Conservation (phyloP, 768 basidiomycete species). For the Tylopilus plumbeoviolaceoides region DNA sequence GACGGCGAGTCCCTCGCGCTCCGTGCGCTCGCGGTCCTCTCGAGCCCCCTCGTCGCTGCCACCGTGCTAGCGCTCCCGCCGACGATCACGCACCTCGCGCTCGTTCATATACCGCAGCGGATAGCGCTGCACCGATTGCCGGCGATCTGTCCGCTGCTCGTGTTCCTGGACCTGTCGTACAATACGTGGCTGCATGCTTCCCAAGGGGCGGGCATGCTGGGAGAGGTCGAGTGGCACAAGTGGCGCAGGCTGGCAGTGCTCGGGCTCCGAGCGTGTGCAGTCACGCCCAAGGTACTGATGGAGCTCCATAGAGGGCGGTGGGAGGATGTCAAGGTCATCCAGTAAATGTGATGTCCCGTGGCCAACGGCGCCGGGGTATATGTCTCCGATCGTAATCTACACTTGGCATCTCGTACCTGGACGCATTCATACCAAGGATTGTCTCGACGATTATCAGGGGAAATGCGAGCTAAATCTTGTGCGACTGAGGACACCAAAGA, state of each 20-base stretch:
- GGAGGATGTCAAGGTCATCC: slow-evolving; percentile 56
- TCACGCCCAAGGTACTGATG: slow-evolving; percentile 39
- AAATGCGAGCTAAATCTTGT: too few species aligned
- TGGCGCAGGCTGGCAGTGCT: slow-evolving; percentile 52
- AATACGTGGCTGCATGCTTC: slow-evolving; percentile 42
- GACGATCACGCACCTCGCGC: slow-evolving; percentile 59
- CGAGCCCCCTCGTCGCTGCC: slow-evolving; percentile 40
- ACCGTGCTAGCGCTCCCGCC: slow-evolving; percentile 53
- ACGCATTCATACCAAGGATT: too few species aligned
- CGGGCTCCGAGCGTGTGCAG: slow-evolving; percentile 51
- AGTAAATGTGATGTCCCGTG: slow-evolving; percentile 20
- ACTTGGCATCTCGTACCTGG: too few species aligned
- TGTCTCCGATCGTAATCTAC: too few species aligned
- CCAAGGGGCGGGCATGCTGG: slow-evolving; percentile 35
- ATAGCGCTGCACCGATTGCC: slow-evolving; percentile 57
- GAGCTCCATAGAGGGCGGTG: slow-evolving; percentile 58
- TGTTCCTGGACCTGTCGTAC: slow-evolving; percentile 64
- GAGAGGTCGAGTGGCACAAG: slow-evolving; percentile 54
- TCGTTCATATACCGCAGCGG: slow-evolving; percentile 47
- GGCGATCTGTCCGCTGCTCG: slow-evolving; percentile 54
- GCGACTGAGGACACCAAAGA: too few species aligned
- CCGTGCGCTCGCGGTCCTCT: slow-evolving; percentile 49
- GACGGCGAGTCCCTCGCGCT: slow-evolving; percentile 36
- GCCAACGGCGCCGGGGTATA: neutral
- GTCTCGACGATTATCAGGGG: too few species aligned